A percentile compares a stretch with the other conserved stretches of the same genome.
Conservation (phyloP, 805 yeast genomes). For the Candida michaelii region DNA sequence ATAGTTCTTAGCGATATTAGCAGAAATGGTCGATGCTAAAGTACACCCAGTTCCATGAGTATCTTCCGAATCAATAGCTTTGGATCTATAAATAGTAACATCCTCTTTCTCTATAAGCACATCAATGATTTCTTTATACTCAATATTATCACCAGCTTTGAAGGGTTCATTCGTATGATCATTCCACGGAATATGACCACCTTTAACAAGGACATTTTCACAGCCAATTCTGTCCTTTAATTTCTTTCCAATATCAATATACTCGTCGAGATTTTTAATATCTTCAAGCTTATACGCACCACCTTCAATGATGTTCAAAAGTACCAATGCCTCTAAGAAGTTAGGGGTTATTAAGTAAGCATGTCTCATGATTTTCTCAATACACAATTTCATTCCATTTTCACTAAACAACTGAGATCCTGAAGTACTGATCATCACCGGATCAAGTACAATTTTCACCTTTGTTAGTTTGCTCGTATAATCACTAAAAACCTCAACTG, state of each 20-base stretch:
- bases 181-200: slow-evolving; percentile 68
- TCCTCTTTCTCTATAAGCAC: slow-evolving; percentile 48
- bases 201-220: slow-evolving; percentile 65
- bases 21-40: slow-evolving; percentile 74
- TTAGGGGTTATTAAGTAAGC: slow-evolving; percentile 77
- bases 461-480: slow-evolving; percentile 31
- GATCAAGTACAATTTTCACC: slow-evolving; percentile 63
- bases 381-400: slow-evolving; percentile 42
- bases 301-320: slow-evolving; percentile 31
- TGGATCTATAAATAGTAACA: slow-evolving; percentile 48
- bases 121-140: slow-evolving; percentile 45
- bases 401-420: slow-evolving; percentile 60
- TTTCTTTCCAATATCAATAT: slow-evolving; percentile 13
- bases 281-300: slow-evolving; percentile 11
- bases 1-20: slow-evolving; percentile 62
- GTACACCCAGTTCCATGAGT: slow-evolving; percentile 95
- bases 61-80: slow-evolving; percentile 45
- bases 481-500: slow-evolving; percentile 47
- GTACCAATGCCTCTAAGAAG: slow-evolving; percentile 57
- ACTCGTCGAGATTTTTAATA: slow-evolving; percentile 33
- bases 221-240: slow-evolving; percentile 38
- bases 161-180: slow-evolving; percentile 14
- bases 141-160: slow-evolving; percentile 6
- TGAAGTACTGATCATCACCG: slow-evolving; percentile 81
- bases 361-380: slow-evolving; percentile 45